Conservation (phyloP, 2,329 filamentous ascomycete species). For the Mollisia scopiformis region DNA sequence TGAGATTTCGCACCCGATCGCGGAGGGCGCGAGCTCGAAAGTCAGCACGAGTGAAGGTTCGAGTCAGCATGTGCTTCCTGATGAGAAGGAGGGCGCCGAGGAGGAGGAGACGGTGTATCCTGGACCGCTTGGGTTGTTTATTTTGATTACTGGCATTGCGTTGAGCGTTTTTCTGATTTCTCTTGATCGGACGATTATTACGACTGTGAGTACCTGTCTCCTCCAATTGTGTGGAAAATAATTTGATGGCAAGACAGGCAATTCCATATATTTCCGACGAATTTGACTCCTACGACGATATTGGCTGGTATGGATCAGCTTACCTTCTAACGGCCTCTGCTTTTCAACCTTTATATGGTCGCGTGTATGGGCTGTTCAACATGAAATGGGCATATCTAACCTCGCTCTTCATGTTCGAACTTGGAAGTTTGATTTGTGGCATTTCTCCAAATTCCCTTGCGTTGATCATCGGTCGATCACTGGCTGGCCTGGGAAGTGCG, state of each 20-base stretch:
- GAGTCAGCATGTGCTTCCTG: background rate
- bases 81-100: background rate
- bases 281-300: conserved; percentile 40
- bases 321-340: conserved; percentile 40
- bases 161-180: conserved; percentile 27
- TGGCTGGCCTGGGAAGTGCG: conserved; percentile 36
- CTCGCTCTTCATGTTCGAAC: conserved; percentile 35
- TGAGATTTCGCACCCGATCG: background rate
- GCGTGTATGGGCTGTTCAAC: conserved; percentile 25
- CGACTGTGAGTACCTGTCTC: conserved; percentile 21
- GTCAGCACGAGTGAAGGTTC: background rate
- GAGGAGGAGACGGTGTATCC: conserved; percentile 28
- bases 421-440: conserved; percentile 38
- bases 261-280: conserved; percentile 43
- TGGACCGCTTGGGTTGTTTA: conserved; percentile 23
- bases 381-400: conserved; percentile 33
- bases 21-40: background rate
- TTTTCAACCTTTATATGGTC: conserved; percentile 28
- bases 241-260: conserved; percentile 28
- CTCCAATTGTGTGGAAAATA: background rate
- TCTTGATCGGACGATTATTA: conserved; percentile 29
- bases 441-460: conserved; percentile 35
- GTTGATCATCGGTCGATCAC: conserved; percentile 38
- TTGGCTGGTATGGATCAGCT: conserved; percentile 42
- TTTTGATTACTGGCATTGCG: conserved; percentile 34